Evolutionary conservation across 805 yeast genomes (phyloP), one percentile per base, ranked within the genome.

Genomic region (Brettanomyces nanus): DNA sequence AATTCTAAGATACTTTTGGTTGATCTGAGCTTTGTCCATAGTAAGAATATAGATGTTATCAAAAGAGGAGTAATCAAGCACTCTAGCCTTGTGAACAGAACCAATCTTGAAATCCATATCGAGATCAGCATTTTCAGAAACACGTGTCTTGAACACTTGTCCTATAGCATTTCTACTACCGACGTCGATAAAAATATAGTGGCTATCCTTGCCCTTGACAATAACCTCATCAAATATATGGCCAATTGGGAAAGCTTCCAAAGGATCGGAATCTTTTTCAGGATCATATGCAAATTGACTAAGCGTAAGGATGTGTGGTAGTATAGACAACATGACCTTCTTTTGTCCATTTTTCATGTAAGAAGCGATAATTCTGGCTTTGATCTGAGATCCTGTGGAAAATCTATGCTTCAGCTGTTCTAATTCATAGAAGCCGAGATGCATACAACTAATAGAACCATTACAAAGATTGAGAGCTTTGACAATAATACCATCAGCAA

Each of bases 181-280:
- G 28, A 84, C 55, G 19, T 73, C 69, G 13, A 77, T 74, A 45
- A 69, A 76, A 23, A 80, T 54, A 50, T 71, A 81, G 37, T 68
- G 63, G 2, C 71, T 50, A 51, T 80, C 86, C 37, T 69, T 63
- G 27, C 83, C 85, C 36, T 69, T 63, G 20, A 87, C 70, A 21
- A 71, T 71, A 27, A 77, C 83, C 2, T 61, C 60, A 1, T 77
- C 80, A 37, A 80, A 67, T 17, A 65, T 63, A 45, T 79, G 78
- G n/a, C 98, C 97, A 30, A 80, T 58, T 20, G 92, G 86, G 62
- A 83, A 80, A 0, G 89, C 80, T 36, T 75, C 79, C 34, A 77
- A 51, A 14, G 73, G 72, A 19, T 66, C 58, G 3, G 63, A 51
- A 15, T 51, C 49, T 2, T 51, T 53, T 14, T 45, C 51, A 19